These are phyloP conservation scores for Fusarium subglutinans DNA, from an alignment of 2,329 filamentous ascomycete species.

Conservation along the genomic window DNA sequence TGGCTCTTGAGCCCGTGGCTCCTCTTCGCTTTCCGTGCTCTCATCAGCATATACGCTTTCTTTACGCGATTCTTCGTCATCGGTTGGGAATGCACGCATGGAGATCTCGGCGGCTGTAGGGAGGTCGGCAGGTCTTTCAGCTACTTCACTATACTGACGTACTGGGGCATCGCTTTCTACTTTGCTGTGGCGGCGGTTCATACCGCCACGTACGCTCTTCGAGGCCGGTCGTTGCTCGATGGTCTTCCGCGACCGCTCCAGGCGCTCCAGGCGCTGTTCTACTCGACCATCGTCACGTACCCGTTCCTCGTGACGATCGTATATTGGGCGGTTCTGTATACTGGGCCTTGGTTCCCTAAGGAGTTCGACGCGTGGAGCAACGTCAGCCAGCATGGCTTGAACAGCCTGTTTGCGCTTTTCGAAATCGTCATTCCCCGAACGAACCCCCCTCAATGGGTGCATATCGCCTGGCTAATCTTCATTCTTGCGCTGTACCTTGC, in stretches of 20 bases:
- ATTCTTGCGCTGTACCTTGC: conserved; percentile 76
- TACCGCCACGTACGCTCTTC: conserved; percentile 71
- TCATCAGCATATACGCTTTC: conserved; percentile 74
- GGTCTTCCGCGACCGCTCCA: conserved; percentile 69
- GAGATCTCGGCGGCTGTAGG: conserved; percentile 53
- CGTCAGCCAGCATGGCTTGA: conserved; percentile 78
- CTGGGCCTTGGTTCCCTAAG: conserved; percentile 58
- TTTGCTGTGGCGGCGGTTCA: conserved; percentile 73
- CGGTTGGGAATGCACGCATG: conserved; percentile 69
- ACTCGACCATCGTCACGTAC: conserved; percentile 69
- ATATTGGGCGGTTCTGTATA: conserved; percentile 73
- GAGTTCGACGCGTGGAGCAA: conserved; percentile 70
- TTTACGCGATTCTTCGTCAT: conserved; percentile 74
- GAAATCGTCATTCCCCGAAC: conserved; percentile 77
- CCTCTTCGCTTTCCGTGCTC: conserved; percentile 66
- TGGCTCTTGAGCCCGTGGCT: conserved; percentile 77
- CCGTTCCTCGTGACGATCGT: conserved; percentile 77
- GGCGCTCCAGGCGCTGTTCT: conserved; percentile 71
- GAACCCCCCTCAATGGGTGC: conserved; percentile 65
- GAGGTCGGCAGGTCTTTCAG: conserved; percentile 70
- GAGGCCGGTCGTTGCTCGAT: conserved; percentile 64
- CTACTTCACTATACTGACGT: conserved; percentile 84
- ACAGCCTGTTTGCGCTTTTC: conserved; percentile 77
- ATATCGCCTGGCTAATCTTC: conserved; percentile 74
- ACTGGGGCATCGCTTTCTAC: conserved; percentile 86